Evolutionary conservation across 371 early-diverging fungal genomes (phyloP), one percentile per base, ranked within the genome.

Genomic region (Homolaphlyctis polyrhiza): DNA sequence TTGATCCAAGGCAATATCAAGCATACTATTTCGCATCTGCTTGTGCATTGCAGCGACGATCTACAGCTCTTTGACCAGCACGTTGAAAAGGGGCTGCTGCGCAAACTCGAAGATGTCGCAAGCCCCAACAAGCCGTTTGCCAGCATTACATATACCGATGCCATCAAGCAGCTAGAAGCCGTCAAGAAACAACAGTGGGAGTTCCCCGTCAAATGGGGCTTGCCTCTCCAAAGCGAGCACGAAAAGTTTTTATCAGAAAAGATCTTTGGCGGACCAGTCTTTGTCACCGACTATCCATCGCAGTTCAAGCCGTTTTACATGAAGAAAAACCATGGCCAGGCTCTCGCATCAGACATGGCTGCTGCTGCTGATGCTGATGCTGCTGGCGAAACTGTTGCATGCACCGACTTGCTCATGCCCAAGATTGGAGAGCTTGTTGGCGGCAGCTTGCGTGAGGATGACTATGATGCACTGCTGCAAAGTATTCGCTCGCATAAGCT

Each of bases 301-400:
- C 70, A 69, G 1, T 65, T 87, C 48, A 96, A 96, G 71, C 93
- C 97, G 0, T 96, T 96, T 66, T 96, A 96, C 66, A 96, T 96
- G 97, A 79, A 86, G 58, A n/a, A n/a, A n/a, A n/a, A n/a, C n/a
- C n/a, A n/a, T n/a, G n/a, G n/a, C n/a, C n/a, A n/a, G n/a, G n/a
- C n/a, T n/a, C n/a, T n/a, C n/a, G 3, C 30, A 13, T 30, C 30
- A 5, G 52, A 6, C 14, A n/a, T 77, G 80, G 4, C 39, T 8
- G 18, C 3, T 2, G 47, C 8, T 47, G 47, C n/a, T 25, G 66
- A 67, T 14, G 27, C 57, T 23, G 45, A 25, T 11, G 34, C 3
- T 6, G 29, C 61, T 25, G 65, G 77, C 3, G 72, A 75, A 36
- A 94, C 93, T 0, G 97, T 92, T 0, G 87, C 86, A 0, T 94